Percentiles rank a stretch among this genome's conserved stretches.
Conservation (phyloP, 371 early-diverging fungal species). For the Mucor ambiguus region DNA sequence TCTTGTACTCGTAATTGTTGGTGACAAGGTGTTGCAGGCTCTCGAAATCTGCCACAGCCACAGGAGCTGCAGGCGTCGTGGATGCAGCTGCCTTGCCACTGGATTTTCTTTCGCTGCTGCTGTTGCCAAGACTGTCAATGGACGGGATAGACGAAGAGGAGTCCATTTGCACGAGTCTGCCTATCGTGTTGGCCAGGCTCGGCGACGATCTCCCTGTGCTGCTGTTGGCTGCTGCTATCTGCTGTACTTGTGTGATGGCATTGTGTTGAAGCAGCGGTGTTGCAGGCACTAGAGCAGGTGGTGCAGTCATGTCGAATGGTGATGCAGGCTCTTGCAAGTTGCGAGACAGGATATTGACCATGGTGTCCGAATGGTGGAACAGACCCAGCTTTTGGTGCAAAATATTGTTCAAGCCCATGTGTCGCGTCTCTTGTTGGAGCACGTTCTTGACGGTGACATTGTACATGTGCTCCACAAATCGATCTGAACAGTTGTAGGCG, state of each 20-base stretch:
- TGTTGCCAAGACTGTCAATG: slow-evolving; percentile 2
- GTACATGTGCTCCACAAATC: slow-evolving; percentile 59
- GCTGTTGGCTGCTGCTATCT: slow-evolving; percentile 8
- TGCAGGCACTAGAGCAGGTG: background rate
- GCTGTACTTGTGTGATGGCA: slow-evolving; percentile 9
- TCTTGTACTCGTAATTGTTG: slow-evolving; percentile 19
- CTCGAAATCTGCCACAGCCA: slow-evolving; percentile 22
- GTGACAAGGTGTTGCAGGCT: slow-evolving; percentile 26
- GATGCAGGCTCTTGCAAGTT: background rate
- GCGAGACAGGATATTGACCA: slow-evolving; percentile 28
- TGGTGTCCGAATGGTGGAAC: slow-evolving; percentile 56
- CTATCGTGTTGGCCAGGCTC: slow-evolving; percentile 24
- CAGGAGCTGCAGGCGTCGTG: background rate
- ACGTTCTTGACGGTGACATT: slow-evolving; percentile 31
- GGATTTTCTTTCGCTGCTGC: slow-evolving; percentile 7
- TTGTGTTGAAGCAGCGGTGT: slow-evolving; percentile 14
- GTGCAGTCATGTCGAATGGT: background rate
- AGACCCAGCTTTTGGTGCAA: slow-evolving; percentile 73
- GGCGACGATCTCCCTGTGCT: slow-evolving; percentile 20
- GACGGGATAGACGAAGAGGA: slow-evolving; percentile 20
- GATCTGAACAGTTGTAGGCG: slow-evolving; percentile 72
- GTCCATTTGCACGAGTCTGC: slow-evolving; percentile 30
- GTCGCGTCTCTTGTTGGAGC: slow-evolving; percentile 47
- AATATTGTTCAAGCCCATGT: slow-evolving; percentile 56
- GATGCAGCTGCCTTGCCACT: slow-evolving; percentile 8